Evolutionary conservation across 164 flowering plant species (phyloP), one percentile per base, ranked within the genome.

Genomic region (Sedum album): DNA sequence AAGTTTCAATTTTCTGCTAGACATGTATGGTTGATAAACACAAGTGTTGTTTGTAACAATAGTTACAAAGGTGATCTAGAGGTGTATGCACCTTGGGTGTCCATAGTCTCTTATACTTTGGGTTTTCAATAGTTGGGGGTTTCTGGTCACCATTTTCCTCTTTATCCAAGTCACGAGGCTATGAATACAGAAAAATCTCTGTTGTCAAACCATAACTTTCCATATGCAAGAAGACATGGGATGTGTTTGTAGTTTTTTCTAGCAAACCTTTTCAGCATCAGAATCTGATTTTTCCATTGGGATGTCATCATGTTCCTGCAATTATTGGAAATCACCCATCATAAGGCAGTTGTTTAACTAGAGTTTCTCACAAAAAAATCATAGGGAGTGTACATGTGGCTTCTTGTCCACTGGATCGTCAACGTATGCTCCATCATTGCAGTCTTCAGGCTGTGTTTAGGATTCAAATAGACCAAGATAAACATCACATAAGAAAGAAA

Each of bases 151-250:
- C 96, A 85, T 93, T 96, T 75, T 93, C 96, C 76, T 87, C 92
- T 68, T 93, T 96, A 85, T 93, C 96, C 98, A 96, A 93, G 66
- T 93, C 98, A 68, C 87, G 91, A 31, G 96, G 98, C 98, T 93
- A 71, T 26, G 78, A 70, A 51, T 11, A 20, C 65, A 63, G 60
- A 25, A 31, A 31, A 13, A 8, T 25, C 48, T 6, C 5, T 23
- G 35, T 55, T 25, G 6, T 38, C 66, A 35, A 42, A 55, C 15
- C 31, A 55, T 41, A 38, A 4, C 31, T n/a, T 26, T 36, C 20
- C 28, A 25, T 14, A 10, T 10, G 49, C 38, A 17, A 17, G 44
- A 11, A 26, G 17, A 67, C 30, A n/a, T 57, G 4, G 5, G 44
- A 41, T 1, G 55, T 25, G 31, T 55, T 25, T 55, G 60, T 9